Evolutionary conservation across 768 basidiomycete genomes (phyloP), one percentile per base, ranked within the genome.

Genomic region (Psilocybe tampanensis): DNA sequence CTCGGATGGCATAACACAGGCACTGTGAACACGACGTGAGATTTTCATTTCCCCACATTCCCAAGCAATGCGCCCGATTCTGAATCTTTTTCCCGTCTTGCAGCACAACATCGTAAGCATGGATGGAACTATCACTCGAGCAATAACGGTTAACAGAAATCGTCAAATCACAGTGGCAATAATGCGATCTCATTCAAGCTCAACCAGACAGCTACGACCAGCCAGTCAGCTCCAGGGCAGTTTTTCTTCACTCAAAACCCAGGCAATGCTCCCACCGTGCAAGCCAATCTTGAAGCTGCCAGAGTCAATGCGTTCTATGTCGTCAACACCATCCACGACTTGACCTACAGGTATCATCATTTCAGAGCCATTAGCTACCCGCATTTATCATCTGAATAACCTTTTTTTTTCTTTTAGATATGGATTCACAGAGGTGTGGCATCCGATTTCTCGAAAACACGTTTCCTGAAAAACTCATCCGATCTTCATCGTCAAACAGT

Each of bases 291-390:
- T 22, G 75, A 82, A 51, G 80, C 85, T 23, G 84, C 85, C 2
- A 73, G 79, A 29, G 80, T 80, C 2, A 82, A 82, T 59, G 76
- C 75, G 2, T 88, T 86, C 69, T 88, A 86, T 68, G 71, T 86
- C 29, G 75, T 76, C 64, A 89, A 88, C 71, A 78, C 75, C 54
- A 74, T 85, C 50, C 86, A 88, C 66, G 85, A 88, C 56, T 56
- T 66, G 41, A 55, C 67, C 1, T 68, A 66, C 44, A 51, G 52
- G 49, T 60, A 81, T 80, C 13, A 84, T 83, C 66, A 80, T 80
- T 18, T 0, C 17, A 36, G 9, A 29, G 4, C 29, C 5, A 5
- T 29, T 21, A 21, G 0, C 1, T 44, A 8, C 19, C 23, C 43
- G 9, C 26, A 12, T 32, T 34, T 36, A 6, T 8, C 13, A 11